Conservation (phyloP, 805 yeast genomes). For the Metahyphopichia silvanorum region DNA sequence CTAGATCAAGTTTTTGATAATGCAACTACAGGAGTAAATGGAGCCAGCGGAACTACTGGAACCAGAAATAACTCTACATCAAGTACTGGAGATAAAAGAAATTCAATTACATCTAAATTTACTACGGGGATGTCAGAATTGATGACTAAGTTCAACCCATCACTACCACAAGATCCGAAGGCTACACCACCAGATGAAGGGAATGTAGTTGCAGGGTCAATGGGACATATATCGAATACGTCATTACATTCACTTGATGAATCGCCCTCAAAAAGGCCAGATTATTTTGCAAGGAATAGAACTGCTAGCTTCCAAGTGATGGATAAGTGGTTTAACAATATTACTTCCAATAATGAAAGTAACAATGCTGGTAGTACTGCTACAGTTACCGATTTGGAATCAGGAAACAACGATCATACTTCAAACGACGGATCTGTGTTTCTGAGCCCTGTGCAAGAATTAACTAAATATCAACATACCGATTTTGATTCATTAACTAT, state of each 20-base stretch:
- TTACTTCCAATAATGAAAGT: constrained; percentile 9
- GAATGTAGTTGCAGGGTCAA: constrained; percentile 1
- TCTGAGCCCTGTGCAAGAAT: constrained; percentile 17
- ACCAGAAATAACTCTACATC: constrained; percentile 6
- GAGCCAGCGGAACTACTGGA: constrained; percentile 4
- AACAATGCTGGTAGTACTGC: not conserved
- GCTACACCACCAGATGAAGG: not conserved
- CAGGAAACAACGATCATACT: constrained; percentile 7
- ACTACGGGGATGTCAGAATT: constrained; percentile 41
- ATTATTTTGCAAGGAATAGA: constrained; percentile 21
- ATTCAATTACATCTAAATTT: constrained; percentile 35
- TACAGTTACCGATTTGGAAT: constrained; percentile 2
- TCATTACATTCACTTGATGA: constrained; percentile 34
- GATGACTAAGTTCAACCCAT: constrained; percentile 28
- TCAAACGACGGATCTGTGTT: constrained; percentile 20
- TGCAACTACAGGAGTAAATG: constrained; percentile 3
- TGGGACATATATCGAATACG: constrained; percentile 18
- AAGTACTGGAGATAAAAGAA: constrained; percentile 18
- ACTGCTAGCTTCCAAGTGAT: constrained; percentile 39
- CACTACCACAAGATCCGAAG: constrained; percentile 4
- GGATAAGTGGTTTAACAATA: constrained; percentile 42
- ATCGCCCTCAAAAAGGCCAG: constrained; percentile 20
- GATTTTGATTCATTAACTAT: constrained; percentile 36
- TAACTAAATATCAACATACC: constrained; percentile 28
- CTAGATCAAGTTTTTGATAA: constrained; percentile 14